Evolutionary conservation across 495 filamentous ascomycete species (phyloP).

Genomic region (Penicillium fimorum): DNA sequence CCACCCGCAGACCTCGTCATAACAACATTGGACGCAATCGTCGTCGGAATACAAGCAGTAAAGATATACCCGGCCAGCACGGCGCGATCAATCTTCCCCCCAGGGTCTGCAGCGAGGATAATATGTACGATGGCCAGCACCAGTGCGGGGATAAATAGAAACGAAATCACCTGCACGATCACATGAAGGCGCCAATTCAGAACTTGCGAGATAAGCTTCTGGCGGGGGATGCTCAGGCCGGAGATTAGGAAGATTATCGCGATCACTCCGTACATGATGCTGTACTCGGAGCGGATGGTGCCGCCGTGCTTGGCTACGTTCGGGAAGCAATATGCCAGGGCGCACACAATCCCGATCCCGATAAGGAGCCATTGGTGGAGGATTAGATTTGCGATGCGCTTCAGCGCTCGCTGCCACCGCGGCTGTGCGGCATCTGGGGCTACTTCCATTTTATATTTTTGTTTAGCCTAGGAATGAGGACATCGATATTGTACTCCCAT

Average conservation of each 20-base stretch:
- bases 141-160: constrained; percentile 51
- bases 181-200: constrained; percentile 54
- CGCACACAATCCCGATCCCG: constrained; percentile 51
- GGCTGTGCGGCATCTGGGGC: background rate
- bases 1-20: constrained; percentile 56
- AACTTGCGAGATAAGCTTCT: constrained; percentile 49
- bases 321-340: constrained; percentile 53
- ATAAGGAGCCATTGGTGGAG: constrained; percentile 57
- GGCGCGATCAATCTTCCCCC: constrained; percentile 44
- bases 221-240: constrained; percentile 51
- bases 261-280: constrained; percentile 53
- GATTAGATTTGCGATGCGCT: constrained; percentile 35
- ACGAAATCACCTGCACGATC: constrained; percentile 50
- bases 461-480: background rate
- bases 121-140: constrained; percentile 45
- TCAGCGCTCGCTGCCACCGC: constrained; percentile 16
- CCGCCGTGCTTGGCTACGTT: constrained; percentile 54
- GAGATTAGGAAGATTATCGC: constrained; percentile 55
- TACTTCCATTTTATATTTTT: constrained; percentile 15
- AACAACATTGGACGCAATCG: constrained; percentile 58
- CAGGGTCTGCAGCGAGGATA: constrained; percentile 46
- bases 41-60: constrained; percentile 56
- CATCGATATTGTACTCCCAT: background rate
- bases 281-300: constrained; percentile 52
- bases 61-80: constrained; percentile 55